Evolutionary conservation across 202 grass and related monocot species (phyloP).

Genomic region (Bolboschoenoplectus hybrid): DNA sequence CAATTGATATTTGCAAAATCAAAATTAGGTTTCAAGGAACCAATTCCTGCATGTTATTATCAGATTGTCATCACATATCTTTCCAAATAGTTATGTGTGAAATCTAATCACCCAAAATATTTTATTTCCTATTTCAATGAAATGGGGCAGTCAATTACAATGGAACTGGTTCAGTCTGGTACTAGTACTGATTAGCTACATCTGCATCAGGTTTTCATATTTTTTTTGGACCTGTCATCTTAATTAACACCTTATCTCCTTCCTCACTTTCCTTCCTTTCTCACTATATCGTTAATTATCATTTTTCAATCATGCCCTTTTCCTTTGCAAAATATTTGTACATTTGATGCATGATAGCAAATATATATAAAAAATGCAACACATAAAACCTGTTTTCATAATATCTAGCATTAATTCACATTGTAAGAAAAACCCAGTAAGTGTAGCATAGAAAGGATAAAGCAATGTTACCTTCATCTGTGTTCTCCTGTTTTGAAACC

Average conservation of each 20-base stretch:
- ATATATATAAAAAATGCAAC: slow-evolving; percentile 16
- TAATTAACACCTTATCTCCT: background rate
- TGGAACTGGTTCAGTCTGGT: background rate
- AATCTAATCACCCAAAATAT: background rate
- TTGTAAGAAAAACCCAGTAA: background rate
- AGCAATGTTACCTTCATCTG: slow-evolving; percentile 75
- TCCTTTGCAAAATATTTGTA: background rate
- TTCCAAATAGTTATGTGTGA: background rate
- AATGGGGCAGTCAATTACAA: background rate
- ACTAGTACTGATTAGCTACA: background rate
- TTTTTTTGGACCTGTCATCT: background rate
- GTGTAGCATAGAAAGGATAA: background rate
- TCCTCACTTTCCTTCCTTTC: no score
- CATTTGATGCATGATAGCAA: background rate
- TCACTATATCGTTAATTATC: no score
- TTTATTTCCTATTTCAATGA: background rate
- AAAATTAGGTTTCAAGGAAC: background rate
- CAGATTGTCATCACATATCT: background rate
- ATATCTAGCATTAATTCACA: background rate
- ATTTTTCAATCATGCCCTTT: background rate
- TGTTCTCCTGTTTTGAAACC: slow-evolving; percentile 98
- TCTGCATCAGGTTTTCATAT: background rate
- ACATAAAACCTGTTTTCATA: background rate
- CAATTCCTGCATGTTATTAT: background rate
- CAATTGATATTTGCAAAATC: background rate